Evolutionary conservation across 345 rosid genomes (phyloP), one percentile per base, ranked within the genome.

Genomic region (Populus alba): DNA sequence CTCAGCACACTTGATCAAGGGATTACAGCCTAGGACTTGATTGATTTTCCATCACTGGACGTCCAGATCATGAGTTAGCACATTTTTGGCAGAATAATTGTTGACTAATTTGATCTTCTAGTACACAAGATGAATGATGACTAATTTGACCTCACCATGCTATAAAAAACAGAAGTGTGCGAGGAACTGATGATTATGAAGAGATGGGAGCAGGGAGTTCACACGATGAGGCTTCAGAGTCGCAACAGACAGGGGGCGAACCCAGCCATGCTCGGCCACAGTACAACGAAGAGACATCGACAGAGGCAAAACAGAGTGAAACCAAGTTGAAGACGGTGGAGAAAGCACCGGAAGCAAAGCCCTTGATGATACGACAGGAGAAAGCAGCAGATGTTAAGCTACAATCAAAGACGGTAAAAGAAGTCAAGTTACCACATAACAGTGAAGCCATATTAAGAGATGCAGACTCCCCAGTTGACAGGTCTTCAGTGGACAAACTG

Each of bases 401-500:
- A 15, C 45, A 59, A 29, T 39, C 43, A 39, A 66, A 37, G 29
- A 51, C 9, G 20, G 79, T 72, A 47, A 12, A 0, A 68, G 73
- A 20, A 41, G 18, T 39, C 23, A 78, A 83, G 78, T 75, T 85
- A 33, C 97, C 91, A 27, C 82, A 83, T 67, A 90, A 85, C 71
- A 85, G 11, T 66, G 82, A 89, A 41, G 75, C 85, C 31, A 91
- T 85, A 66, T 71, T 84, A 51, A 88, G 65, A 82, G 86, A 91
- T 35, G 87, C 93, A 41, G 86, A 87, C 68, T 81, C 80, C 22
- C 82, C 77, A 0, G 31, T 87, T 15, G 85, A 84, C 67, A 20
- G 55, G n/a, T 72, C 86, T 74, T 81, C 85, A 7, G 6, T 38
- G 3, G 78, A 83, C 11, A 80, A 80, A 71, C 77, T 86, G n/a